Conservation (phyloP, 495 filamentous ascomycete species). For the Aspergillus funiculosus region DNA sequence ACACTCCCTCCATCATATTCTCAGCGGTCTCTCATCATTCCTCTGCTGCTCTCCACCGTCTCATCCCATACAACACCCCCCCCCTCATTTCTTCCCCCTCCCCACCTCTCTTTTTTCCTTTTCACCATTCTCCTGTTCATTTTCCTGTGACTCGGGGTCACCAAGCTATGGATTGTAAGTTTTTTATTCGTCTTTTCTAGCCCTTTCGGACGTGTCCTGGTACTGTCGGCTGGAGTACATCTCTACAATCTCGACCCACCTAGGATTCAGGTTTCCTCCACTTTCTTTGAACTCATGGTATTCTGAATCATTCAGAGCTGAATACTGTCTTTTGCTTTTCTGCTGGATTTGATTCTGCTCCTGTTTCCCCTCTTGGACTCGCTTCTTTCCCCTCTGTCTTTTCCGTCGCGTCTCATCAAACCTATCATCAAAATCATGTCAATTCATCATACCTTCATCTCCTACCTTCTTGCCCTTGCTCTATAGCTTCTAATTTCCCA, state of each 20-base stretch:
- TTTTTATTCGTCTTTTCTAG: conserved; percentile 27
- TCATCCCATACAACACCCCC: conserved; percentile 19
- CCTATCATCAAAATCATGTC: conserved; percentile 40
- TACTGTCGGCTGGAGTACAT: conserved; percentile 39
- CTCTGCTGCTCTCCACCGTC: conserved; percentile 23
- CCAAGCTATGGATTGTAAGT: conserved; percentile 50
- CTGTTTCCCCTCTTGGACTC: conserved; percentile 18
- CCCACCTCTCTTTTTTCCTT: conserved; percentile 20
- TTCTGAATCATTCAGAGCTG: conserved; percentile 15
- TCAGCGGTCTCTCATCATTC: conserved; percentile 24
- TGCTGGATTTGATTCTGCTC: conserved; percentile 20
- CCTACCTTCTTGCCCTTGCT: conserved; percentile 23
- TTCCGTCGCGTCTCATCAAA: conserved; percentile 38
- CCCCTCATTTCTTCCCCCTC: too few species aligned
- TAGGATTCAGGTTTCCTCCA: conserved; percentile 23
- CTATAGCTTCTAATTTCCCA: conserved; percentile 24
- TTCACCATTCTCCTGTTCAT: conserved; percentile 29
- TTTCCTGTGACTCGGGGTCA: conserved; percentile 42
- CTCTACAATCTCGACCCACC: conserved; percentile 47
- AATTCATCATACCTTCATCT: conserved; percentile 36
- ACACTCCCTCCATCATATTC: conserved; percentile 30
- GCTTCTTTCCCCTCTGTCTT: conserved; percentile 22
- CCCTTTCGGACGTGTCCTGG: conserved; percentile 26
- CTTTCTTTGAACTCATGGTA: conserved; percentile 12
- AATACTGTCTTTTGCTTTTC: conserved; percentile 15